Conservation (phyloP, 495 filamentous ascomycete species). For the Cladorrhinum samala region DNA sequence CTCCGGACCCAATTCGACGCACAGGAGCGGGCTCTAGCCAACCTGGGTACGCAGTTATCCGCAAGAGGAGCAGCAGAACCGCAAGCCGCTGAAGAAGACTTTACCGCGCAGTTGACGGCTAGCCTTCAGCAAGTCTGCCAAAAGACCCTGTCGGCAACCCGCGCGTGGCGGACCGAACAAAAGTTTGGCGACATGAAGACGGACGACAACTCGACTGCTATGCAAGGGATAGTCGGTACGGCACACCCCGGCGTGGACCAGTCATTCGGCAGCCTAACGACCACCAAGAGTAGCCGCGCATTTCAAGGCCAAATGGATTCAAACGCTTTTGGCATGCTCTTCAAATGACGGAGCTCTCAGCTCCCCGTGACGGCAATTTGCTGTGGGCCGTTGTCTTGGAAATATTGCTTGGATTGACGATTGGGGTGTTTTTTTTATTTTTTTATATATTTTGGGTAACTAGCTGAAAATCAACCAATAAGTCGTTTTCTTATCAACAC, state of each 20-base stretch:
- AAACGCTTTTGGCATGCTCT: slow-evolving; percentile 8
- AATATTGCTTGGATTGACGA: slow-evolving; percentile 1
- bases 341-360: slow-evolving; percentile 1
- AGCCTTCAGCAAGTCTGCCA: slow-evolving; percentile 5
- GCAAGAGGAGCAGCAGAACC: slow-evolving; percentile 2
- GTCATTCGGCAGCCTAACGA: background rate
- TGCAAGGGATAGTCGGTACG: slow-evolving; percentile 10
- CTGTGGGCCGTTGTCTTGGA: background rate
- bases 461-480: too few species aligned
- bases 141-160: slow-evolving; percentile 6
- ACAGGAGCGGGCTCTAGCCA: slow-evolving; percentile 7
- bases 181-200: slow-evolving; percentile 8
- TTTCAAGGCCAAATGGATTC: slow-evolving; percentile 8
- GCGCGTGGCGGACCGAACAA: slow-evolving; percentile 1
- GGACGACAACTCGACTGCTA: slow-evolving; percentile 6
- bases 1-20: slow-evolving; percentile 5
- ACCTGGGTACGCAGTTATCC: slow-evolving; percentile 1
- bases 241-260: slow-evolving; percentile 8
- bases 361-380: background rate
- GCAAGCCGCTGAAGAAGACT: slow-evolving; percentile 5
- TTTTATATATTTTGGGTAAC: too few species aligned
- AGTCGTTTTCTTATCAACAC: too few species aligned
- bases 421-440: too few species aligned
- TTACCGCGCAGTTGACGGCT: background rate
- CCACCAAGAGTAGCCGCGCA: slow-evolving; percentile 3